Conservation (phyloP, 2,329 filamentous ascomycete genomes). For the Calcarisporium arbuscula region DNA sequence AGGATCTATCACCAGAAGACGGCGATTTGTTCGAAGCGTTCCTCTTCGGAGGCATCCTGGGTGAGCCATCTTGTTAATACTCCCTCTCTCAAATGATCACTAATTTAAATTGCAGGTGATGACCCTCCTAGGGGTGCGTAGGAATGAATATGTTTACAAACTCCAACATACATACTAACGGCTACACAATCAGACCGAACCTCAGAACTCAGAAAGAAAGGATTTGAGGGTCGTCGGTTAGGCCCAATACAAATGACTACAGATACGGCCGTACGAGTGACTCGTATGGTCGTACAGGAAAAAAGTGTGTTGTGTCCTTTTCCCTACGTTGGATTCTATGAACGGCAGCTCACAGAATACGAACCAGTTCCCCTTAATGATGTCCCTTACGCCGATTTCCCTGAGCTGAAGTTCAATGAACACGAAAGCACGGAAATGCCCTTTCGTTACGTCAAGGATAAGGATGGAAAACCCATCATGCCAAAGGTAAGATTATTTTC, state of each 20-base stretch:
- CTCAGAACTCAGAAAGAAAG: slow-evolving; percentile 90
- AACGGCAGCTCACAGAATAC: slow-evolving; percentile 9
- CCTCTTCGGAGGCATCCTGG: slow-evolving; percentile 91
- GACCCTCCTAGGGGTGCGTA: slow-evolving; percentile 80
- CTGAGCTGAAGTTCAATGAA: slow-evolving; percentile 82
- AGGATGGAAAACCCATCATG: slow-evolving; percentile 78
- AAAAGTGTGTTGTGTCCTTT: slow-evolving; percentile 51
- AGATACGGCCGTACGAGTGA: slow-evolving; percentile 92
- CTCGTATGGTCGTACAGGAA: slow-evolving; percentile 79
- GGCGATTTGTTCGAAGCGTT: slow-evolving; percentile 81
- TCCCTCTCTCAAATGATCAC: not conserved
- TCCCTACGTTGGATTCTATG: not conserved
- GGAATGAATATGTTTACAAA: slow-evolving; percentile 2
- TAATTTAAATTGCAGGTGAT: slow-evolving; percentile 56
- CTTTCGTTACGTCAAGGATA: slow-evolving; percentile 83
- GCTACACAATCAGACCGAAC: slow-evolving; percentile 69
- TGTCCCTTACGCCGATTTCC: slow-evolving; percentile 79
- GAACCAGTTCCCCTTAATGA: slow-evolving; percentile 64
- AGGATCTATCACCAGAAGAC: slow-evolving; percentile 79
- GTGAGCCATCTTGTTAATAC: slow-evolving; percentile 46
- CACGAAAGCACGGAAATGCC: slow-evolving; percentile 97
- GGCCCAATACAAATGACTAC: slow-evolving; percentile 98
- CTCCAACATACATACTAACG: slow-evolving; percentile 5
- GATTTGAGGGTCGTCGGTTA: slow-evolving; percentile 78
- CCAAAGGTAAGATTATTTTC: slow-evolving; percentile 79